These are phyloP conservation scores for Aureobasidium sp. DNA, from an alignment of 2,329 filamentous ascomycete genomes.

Conservation along the genomic window DNA sequence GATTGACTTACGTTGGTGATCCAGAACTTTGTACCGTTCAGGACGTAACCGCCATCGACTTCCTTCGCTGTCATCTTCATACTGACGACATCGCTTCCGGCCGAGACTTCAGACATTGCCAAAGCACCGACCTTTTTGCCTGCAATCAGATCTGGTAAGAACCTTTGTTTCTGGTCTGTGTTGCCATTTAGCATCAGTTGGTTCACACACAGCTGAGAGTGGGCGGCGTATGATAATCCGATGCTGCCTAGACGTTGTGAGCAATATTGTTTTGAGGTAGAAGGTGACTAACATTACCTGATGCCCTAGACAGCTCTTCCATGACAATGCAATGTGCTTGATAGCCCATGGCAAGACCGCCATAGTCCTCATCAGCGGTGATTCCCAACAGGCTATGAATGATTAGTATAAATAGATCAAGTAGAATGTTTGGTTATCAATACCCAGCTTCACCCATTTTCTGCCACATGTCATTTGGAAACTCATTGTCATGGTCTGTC, in stretches of 20 bases:
- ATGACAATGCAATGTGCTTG: slow-evolving; percentile 93
- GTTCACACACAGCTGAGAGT: slow-evolving; percentile 94
- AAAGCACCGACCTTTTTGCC: slow-evolving; percentile 77
- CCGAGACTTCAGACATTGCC: slow-evolving; percentile 89
- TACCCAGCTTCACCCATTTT: slow-evolving; percentile 81
- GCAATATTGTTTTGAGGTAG: background rate
- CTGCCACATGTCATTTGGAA: slow-evolving; percentile 85
- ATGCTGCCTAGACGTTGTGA: slow-evolving; percentile 45
- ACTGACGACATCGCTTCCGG: slow-evolving; percentile 87
- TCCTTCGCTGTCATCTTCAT: slow-evolving; percentile 81
- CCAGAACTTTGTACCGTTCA: slow-evolving; percentile 98
- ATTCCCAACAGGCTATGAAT: slow-evolving; percentile 66
- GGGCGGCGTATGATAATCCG: slow-evolving; percentile 86
- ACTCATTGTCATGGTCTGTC: slow-evolving; percentile 81
- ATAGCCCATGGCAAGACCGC: slow-evolving; percentile 85
- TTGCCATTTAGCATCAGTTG: slow-evolving; percentile 87
- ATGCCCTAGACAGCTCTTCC: slow-evolving; percentile 88
- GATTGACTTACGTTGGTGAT: slow-evolving; percentile 68
- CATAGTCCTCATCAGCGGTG: slow-evolving; percentile 86
- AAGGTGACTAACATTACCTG: slow-evolving; percentile 37
- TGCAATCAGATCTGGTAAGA: slow-evolving; percentile 70
- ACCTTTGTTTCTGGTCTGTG: slow-evolving; percentile 66
- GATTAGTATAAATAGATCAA: slow-evolving; percentile 1
- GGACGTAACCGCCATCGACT: slow-evolving; percentile 73
- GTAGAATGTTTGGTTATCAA: background rate